phyloP scores from a whole-genome alignment of 768 basidiomycete species.

The Aureoboletus auriporus region DNA sequence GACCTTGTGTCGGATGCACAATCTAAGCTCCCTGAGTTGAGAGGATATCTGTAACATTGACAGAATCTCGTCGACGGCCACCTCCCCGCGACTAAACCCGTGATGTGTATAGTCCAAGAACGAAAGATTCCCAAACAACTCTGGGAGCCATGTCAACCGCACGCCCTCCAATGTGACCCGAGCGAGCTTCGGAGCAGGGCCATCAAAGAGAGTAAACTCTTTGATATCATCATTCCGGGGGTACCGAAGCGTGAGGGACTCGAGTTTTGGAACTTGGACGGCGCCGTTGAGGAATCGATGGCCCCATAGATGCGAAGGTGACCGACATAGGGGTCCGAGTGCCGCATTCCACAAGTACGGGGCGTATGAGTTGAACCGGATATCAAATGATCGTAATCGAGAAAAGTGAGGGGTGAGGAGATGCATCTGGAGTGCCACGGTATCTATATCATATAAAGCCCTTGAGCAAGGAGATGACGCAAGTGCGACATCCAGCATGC shows the following conservation, averaged over 20 bases:
- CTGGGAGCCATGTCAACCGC: conserved; percentile 58
- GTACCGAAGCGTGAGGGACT: conserved; percentile 55
- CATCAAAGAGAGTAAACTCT: conserved; percentile 62
- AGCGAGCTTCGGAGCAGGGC: conserved; percentile 52
- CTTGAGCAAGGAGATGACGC: conserved; percentile 32
- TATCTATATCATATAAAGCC: conserved; percentile 29
- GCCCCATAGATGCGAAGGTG: conserved; percentile 23
- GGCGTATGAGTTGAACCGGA: conserved; percentile 50
- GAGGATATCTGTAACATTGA: conserved; percentile 53
- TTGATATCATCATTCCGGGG: conserved; percentile 67
- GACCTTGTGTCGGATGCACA: conserved; percentile 49
- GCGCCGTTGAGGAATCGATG: conserved; percentile 15
- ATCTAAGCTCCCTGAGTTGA: conserved; percentile 47
- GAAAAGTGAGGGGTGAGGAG: conserved; percentile 44
- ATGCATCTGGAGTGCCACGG: conserved; percentile 61
- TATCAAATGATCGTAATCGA: conserved; percentile 60
- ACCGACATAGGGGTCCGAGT: conserved; percentile 49
- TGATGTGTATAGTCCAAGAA: conserved; percentile 72
- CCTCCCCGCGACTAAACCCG: conserved; percentile 55
- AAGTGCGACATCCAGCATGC: conserved; percentile 58
- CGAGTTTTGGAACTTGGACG: conserved; percentile 42
- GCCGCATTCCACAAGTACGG: conserved; percentile 70
- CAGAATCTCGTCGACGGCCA: conserved; percentile 55
- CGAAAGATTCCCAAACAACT: conserved; percentile 57
- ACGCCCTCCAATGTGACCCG: conserved; percentile 60